These are phyloP conservation scores for Elasticomyces elasticus DNA, from an alignment of 495 filamentous ascomycete genomes.

Conservation along the genomic window DNA sequence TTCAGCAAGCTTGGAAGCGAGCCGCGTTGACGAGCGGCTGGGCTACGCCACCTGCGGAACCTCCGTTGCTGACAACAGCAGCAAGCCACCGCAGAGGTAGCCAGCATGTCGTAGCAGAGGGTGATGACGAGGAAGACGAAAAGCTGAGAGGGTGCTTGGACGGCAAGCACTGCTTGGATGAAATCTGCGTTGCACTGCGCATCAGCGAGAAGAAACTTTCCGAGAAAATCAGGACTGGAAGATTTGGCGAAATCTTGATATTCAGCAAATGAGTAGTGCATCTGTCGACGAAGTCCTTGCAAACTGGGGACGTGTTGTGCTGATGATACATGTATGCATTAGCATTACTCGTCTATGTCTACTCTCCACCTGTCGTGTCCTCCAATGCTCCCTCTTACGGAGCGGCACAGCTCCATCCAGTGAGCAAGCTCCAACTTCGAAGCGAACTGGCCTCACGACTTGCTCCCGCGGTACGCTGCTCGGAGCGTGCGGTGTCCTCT, in stretches of 20 bases:
- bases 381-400: too few species aligned
- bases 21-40: conserved; percentile 21
- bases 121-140: conserved; percentile 22
- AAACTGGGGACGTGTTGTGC: too few species aligned
- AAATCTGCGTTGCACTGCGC: conserved; percentile 74
- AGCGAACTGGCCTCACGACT: too few species aligned
- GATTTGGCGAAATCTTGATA: conserved; percentile 8
- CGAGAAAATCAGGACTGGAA: conserved; percentile 21
- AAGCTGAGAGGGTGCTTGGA: conserved; percentile 59
- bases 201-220: conserved; percentile 49
- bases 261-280: conserved; percentile 15
- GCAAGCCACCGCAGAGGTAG: too few species aligned
- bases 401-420: too few species aligned
- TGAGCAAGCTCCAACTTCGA: neutral
- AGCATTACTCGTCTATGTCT: neutral
- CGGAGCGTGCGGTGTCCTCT: neutral
- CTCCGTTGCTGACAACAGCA: too few species aligned
- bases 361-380: too few species aligned
- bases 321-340: neutral
- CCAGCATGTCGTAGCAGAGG: neutral
- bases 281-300: too few species aligned
- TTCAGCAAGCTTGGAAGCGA: conserved; percentile 16
- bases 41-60: conserved; percentile 15
- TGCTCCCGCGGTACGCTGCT: too few species aligned
- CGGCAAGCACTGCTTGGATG: conserved; percentile 75